phyloP scores from a whole-genome alignment of 306 rosid species.

The cucumber (Cucumis sativus) region DNA sequence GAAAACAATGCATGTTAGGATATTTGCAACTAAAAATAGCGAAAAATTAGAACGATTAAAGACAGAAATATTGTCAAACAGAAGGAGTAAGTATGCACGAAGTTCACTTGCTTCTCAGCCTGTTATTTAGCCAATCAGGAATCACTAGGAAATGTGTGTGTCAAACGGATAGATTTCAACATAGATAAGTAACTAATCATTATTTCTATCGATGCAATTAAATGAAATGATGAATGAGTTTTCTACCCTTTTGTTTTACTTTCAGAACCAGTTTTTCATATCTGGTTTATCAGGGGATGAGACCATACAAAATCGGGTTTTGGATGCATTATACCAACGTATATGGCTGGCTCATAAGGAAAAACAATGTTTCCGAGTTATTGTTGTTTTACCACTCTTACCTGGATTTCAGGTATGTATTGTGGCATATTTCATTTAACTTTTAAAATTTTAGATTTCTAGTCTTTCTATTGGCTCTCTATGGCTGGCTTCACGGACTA shows the following conservation, averaged over 20 bases:
- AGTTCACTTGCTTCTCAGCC: neutral
- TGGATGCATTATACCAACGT: constrained; percentile 28
- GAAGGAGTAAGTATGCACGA: neutral
- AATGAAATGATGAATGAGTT: neutral
- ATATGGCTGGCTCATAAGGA: constrained; percentile 27
- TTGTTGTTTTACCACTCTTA: constrained; percentile 34
- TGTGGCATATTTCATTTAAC: neutral
- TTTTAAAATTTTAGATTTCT: neutral
- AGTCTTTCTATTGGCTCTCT: neutral
- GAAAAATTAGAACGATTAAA: neutral
- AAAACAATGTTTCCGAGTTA: constrained; percentile 27
- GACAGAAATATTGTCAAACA: neutral
- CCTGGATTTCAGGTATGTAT: constrained; percentile 38
- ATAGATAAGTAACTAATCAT: neutral
- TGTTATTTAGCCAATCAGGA: neutral
- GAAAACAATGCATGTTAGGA: neutral
- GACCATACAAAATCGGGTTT: constrained; percentile 27
- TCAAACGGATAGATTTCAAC: neutral
- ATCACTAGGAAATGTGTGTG: neutral
- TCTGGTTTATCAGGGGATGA: constrained; percentile 37
- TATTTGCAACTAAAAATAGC: neutral
- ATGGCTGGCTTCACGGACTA: neutral
- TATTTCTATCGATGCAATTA: neutral
- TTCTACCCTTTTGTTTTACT: constrained; percentile 1
- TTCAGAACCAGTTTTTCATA: constrained; percentile 42